Evolutionary conservation across 306 rosid genomes (phyloP).

Genomic region (Rosa lucieae): DNA sequence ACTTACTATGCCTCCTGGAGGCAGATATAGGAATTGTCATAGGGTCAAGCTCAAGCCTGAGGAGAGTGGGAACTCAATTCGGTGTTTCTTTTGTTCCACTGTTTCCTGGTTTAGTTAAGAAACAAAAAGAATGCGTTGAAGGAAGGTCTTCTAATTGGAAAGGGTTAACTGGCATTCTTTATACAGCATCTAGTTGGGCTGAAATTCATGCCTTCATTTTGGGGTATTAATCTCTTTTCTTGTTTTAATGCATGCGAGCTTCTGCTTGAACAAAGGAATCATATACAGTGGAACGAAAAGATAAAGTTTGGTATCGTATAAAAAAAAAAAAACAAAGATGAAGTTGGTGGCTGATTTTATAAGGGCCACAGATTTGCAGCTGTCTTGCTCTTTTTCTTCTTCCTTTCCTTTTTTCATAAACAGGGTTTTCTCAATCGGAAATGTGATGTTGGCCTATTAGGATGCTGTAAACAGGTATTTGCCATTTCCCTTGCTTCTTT

Average conservation of each 20-base stretch:
- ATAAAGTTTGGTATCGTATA: conserved; percentile 53
- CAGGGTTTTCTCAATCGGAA: conserved; percentile 53
- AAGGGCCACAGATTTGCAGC: conserved; percentile 63
- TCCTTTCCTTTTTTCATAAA: conserved; percentile 16
- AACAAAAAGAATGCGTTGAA: conserved; percentile 60
- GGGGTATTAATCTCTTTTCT: conserved; percentile 66
- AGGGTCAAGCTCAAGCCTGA: conserved; percentile 90
- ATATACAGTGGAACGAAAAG: conserved; percentile 52
- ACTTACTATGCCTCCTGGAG: conserved; percentile 89
- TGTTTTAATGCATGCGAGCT: conserved; percentile 38
- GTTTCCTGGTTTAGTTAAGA: conserved; percentile 68
- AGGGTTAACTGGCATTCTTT: conserved; percentile 77
- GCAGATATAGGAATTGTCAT: conserved; percentile 94
- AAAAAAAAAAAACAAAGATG: conserved; percentile 25
- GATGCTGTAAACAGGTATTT: conserved; percentile 53
- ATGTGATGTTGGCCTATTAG: conserved; percentile 39
- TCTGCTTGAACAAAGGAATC: conserved; percentile 45
- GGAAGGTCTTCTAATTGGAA: conserved; percentile 66
- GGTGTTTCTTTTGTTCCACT: conserved; percentile 85
- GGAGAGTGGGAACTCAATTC: conserved; percentile 62
- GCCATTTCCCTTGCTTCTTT: conserved; percentile 22
- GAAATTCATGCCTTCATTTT: conserved; percentile 95
- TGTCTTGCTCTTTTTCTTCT: conserved; percentile 35
- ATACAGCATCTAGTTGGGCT: conserved; percentile 88
- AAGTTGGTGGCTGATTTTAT: conserved; percentile 73